Base-by-base conservation (phyloP, 2,329 filamentous ascomycete species). In the Penicillium janthinellum region DNA sequence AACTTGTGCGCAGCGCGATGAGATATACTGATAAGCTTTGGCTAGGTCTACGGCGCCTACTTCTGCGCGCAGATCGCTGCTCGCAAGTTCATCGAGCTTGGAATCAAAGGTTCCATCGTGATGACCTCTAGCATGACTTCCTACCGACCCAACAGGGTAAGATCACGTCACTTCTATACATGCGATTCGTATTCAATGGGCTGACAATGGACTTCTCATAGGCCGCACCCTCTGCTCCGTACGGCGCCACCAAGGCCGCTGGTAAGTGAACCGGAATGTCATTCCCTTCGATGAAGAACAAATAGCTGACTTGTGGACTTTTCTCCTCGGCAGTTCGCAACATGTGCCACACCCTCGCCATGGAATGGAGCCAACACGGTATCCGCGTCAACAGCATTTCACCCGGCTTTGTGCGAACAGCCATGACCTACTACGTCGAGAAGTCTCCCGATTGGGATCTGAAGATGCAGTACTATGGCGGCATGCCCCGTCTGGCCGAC, bases 381-480 rank as follows among this genome's bases (percentile, higher is more conserved):
- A 70, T 71, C 39, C 69, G 69, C 2, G 70, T 71, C 39, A 83
- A 83, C 73, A 75, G 72, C 25, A 73, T 83, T 45, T 81, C 78
- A 0, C 81, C 81, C 0, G 81, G 77, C 0, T 79, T 79, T 44
- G 72, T 80, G 5, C 66, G 70, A 72, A 67, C 80, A 0, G 79
- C 79, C 4, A 73, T 83, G 73, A 82, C 80, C 6, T 82, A 81
- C 67, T 82, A 80, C 64, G 82, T 86, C 5, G 77, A 80, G 58
- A 78, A 78, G n/a, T 75, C 78, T 15, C 80, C 82, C 0, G 83
- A 85, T 67, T 86, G 83, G 84, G 80, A 82, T 58, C 73, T 78
- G 61, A 82, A 86, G 73, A 79, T 86, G 74, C 81, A 84, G 71
- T 85, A 86, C 67, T 85, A 85, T 64, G 82, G 83, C 3, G 83